Percentiles rank a stretch among this genome's conserved stretches.
Conservation (phyloP, 108 stramenopile species). For the Skeletonema marinoi region DNA sequence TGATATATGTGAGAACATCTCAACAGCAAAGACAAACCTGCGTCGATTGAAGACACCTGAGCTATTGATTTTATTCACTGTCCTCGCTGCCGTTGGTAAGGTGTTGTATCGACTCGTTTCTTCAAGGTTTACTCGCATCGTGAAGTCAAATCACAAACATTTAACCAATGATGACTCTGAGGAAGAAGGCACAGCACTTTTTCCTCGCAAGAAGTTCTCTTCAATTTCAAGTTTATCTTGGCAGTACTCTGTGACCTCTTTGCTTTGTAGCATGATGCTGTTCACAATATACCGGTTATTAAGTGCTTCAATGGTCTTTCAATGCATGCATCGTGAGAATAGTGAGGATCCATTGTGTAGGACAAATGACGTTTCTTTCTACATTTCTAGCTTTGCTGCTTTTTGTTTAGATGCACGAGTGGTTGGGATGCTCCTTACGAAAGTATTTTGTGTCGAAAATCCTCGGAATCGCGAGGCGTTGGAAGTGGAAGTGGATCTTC, state of each 20-base stretch:
- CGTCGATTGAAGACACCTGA: constrained; percentile 27
- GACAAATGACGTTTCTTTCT: constrained; percentile 8
- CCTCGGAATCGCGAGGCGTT: constrained; percentile 26
- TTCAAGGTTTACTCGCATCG: constrained; percentile 4
- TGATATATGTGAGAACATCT: constrained; percentile 9
- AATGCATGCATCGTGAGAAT: constrained; percentile 5
- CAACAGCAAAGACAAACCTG: neutral
- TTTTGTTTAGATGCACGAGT: constrained; percentile 17
- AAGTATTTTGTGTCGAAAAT: constrained; percentile 18
- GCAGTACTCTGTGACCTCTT: constrained; percentile 18
- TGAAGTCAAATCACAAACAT: neutral
- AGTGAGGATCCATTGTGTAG: constrained; percentile 8
- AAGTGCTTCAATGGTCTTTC: neutral
- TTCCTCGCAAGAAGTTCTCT: constrained; percentile 23
- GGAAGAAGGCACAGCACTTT: neutral
- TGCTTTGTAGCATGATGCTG: constrained; percentile 7
- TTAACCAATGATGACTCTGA: neutral
- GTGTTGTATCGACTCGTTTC: constrained; percentile 3
- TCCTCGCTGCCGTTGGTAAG: constrained; percentile 15
- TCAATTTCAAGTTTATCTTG: constrained; percentile 11
- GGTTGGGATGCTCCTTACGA: constrained; percentile 7
- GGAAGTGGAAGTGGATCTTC: constrained; percentile 32
- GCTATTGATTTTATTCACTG: constrained; percentile 28
- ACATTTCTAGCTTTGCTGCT: constrained; percentile 1
- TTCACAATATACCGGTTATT: neutral